phyloP scores from a whole-genome alignment of 1,139 yeast species.

The Pichia sp. region DNA sequence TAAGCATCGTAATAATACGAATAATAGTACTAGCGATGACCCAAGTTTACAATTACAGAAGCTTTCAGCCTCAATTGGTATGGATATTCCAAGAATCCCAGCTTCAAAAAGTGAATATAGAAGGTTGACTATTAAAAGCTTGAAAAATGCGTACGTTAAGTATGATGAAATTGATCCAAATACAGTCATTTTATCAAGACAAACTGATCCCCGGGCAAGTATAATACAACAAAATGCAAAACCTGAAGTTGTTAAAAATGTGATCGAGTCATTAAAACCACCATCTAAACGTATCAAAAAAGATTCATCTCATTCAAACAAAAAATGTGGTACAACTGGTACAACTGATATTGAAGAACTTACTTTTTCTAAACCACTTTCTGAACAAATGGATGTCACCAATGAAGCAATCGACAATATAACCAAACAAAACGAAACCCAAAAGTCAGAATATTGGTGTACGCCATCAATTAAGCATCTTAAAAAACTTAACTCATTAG shows the following conservation, averaged over 20 bases:
- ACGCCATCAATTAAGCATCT: slow-evolving; percentile 61
- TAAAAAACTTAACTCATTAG: slow-evolving; percentile 38
- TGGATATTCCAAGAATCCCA: slow-evolving; percentile 7
- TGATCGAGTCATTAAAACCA: slow-evolving; percentile 15
- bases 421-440: not conserved
- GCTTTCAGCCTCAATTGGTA: slow-evolving; percentile 1
- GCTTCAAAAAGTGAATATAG: slow-evolving; percentile 18
- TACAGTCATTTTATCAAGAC: slow-evolving; percentile 18
- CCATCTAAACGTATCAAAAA: slow-evolving; percentile 15
- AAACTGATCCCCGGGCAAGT: not conserved
- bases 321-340: not conserved
- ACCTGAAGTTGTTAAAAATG: slow-evolving; percentile 2
- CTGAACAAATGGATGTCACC: slow-evolving; percentile 5
- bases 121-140: slow-evolving; percentile 21
- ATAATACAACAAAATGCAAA: not conserved
- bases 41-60: not conserved
- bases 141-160: slow-evolving; percentile 21
- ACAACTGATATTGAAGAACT: not conserved
- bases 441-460: slow-evolving; percentile 65
- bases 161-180: slow-evolving; percentile 27
- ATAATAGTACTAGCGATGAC: not conserved
- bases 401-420: not conserved
- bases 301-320: slow-evolving; percentile 1
- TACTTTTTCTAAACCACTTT: slow-evolving; percentile 12
- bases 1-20: not conserved